Evolutionary conservation across 345 rosid genomes (phyloP), one percentile per base, ranked within the genome.

Genomic region (Salix viminalis): DNA sequence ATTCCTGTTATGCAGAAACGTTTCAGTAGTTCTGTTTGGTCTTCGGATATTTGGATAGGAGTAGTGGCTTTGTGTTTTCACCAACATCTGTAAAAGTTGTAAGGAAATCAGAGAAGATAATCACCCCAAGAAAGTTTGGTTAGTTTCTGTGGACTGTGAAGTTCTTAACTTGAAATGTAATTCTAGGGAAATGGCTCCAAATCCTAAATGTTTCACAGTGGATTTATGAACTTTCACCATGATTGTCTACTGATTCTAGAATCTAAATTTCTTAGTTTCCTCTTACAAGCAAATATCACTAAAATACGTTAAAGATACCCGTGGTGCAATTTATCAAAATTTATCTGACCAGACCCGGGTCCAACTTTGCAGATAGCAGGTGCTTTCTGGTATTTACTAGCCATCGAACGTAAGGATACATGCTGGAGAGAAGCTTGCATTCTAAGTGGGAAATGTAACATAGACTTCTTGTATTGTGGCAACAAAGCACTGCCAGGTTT

Each of bases 301-400:
- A 41, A 13, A 6, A 42, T 58, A 58, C 28, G 9, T 58, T 9
- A 30, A 73, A 42, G 39, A 41, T 62, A 19, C 67, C 6, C 18
- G 37, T 28, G 30, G 7, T 12, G 39, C 42, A 67, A 67, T 3
- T 66, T 10, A 36, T 30, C 21, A 26, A 18, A 18, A 60, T 24
- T 6, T 30, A 39, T 44, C 48, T 73, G 69, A 73, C 61, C 12
- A 23, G 18, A 67, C 28, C 21, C 30, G 42, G 50, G 42, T 50
- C 67, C 16, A 75, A 82, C 24, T 66, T 70, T 75, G 56, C 89
- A 94, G 98, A 89, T 92, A 74, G 87, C 79, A 9, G 98, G 98
- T 44, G 94, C 96, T 23, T 87, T 94, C 41, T 94, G 96, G 96
- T 94, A 92, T 84, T 82, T 92, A 23, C 84, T 94, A 62, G 93